Evolutionary conservation across 192 early-diverging fungal species (phyloP), one percentile per base, ranked within the genome.

Genomic region (Dissophora globulifera): DNA sequence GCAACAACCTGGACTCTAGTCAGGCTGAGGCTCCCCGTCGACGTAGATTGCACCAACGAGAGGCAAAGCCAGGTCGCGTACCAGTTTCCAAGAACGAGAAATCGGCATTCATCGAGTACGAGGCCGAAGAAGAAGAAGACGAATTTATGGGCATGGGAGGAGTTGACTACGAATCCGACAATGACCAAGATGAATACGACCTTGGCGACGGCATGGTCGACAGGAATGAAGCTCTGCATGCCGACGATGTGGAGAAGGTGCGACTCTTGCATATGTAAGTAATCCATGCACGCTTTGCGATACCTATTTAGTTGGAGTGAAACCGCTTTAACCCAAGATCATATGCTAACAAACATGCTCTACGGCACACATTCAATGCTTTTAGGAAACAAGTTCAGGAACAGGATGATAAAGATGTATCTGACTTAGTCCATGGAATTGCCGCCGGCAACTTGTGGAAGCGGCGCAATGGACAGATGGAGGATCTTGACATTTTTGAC

Each of bases 71-170:
- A 3, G 10, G 11, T n/a, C 68, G 69, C 6, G 59, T 19, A 16
- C 17, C 45, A 10, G 22, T 61, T 10, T 35, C 58, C 15, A 78
- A 65, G 48, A 25, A 32, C 10, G 29, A 52, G 8, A 79, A 70
- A 43, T 70, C 78, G 4, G 56, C 57, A 0, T 79, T 60, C 41
- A 79, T 79, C 43, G 78, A 79, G 57, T 69, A 79, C 29, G 78
- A 79, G 33, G 78, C 78, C 55, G 78, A 69, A 51, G 78, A 79
- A 61, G 66, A 69, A 52, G 78, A 79, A 20, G 78, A 79, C 26
- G 78, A 79, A 38, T 30, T 54, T 26, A 79, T 60, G 57, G 78
- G 78, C 8, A 79, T 66, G 68, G 78, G 78, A 43, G 78, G 78
- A 6, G 35, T 70, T 31, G 78, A 79, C 32, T 69, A 69, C 27